A percentile compares a stretch with the other conserved stretches of the same genome.
Evolutionary conservation across 371 early-diverging fungal species (phyloP).

Genomic region (Blastocladiella emersonii): DNA sequence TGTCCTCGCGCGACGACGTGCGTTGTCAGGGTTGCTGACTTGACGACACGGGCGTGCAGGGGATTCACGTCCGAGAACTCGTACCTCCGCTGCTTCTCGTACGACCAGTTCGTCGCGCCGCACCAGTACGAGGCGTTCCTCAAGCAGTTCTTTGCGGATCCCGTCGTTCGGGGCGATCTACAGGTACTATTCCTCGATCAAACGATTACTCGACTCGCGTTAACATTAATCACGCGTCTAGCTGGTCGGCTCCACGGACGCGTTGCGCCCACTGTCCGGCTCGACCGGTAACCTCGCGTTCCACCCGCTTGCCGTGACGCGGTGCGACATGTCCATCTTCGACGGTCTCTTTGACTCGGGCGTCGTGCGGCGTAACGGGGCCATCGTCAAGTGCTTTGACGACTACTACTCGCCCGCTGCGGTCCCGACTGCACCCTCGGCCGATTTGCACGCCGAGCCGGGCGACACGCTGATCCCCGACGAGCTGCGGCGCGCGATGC

Average conservation of each 20-base stretch:
- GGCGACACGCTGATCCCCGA: conserved; percentile 23
- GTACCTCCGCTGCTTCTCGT: conserved; percentile 23
- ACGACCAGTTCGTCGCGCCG: conserved; percentile 17
- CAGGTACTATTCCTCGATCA: conserved; percentile 9
- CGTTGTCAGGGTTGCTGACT: no score
- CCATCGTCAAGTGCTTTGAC: conserved; percentile 30
- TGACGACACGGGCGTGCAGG: not conserved
- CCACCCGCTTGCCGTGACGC: conserved; percentile 14
- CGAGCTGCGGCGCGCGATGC: conserved; percentile 22
- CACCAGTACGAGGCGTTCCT: conserved; percentile 21
- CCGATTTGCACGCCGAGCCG: not conserved
- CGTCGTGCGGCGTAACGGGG: conserved; percentile 17
- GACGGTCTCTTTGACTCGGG: conserved; percentile 20
- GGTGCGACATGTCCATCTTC: conserved; percentile 23
- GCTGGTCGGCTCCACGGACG: conserved; percentile 17
- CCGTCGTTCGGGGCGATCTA: conserved; percentile 13
- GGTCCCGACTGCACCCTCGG: not conserved
- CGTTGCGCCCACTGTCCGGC: conserved; percentile 23
- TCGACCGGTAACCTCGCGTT: conserved; percentile 12
- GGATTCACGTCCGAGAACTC: conserved; percentile 11
- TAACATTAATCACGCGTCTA: no score
- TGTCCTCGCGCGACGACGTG: no score
- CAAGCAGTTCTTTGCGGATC: conserved; percentile 25
- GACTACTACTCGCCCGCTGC: conserved; percentile 12
- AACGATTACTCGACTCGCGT: not conserved